Percentiles rank a stretch among this genome's conserved stretches.
Evolutionary conservation across 768 basidiomycete genomes (phyloP).

Genomic region (Hygrocybe punicea): DNA sequence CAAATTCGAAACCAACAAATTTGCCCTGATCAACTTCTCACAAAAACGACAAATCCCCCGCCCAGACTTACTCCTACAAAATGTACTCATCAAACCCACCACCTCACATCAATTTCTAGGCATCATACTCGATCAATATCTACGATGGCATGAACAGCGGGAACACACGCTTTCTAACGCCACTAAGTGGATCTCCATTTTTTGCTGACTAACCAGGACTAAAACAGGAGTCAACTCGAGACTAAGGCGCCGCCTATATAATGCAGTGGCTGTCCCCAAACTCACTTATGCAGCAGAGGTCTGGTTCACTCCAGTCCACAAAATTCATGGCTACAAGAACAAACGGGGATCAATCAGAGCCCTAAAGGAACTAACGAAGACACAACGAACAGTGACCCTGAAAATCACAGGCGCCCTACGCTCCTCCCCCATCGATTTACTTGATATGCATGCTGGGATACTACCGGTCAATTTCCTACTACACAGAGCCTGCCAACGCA

Average conservation of each 20-base stretch:
- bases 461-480: slow-evolving; percentile 12
- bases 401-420: slow-evolving; percentile 22
- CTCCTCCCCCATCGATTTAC: slow-evolving; percentile 16
- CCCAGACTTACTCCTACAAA: neutral
- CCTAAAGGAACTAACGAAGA: slow-evolving; percentile 9
- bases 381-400: slow-evolving; percentile 19
- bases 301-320: slow-evolving; percentile 19
- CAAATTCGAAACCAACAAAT: slow-evolving; percentile 18
- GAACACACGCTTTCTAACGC: slow-evolving; percentile 10
- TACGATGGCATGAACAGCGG: slow-evolving; percentile 13
- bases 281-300: slow-evolving; percentile 25
- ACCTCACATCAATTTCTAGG: too few relatives aligned
- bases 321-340: neutral
- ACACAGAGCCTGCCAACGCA: slow-evolving; percentile 5
- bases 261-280: slow-evolving; percentile 23
- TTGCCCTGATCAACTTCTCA: slow-evolving; percentile 14
- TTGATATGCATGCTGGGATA: slow-evolving; percentile 19
- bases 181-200: neutral
- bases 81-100: too few relatives aligned
- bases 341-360: slow-evolving; percentile 11
- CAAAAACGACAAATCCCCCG: neutral
- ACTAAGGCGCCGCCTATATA: slow-evolving; percentile 22
- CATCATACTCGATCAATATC: slow-evolving; percentile 21
- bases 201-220: slow-evolving; percentile 9
- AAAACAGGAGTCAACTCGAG: slow-evolving; percentile 13